phyloP scores from a whole-genome alignment of 495 filamentous ascomycete genomes.

The Penicillium subrubescens region DNA sequence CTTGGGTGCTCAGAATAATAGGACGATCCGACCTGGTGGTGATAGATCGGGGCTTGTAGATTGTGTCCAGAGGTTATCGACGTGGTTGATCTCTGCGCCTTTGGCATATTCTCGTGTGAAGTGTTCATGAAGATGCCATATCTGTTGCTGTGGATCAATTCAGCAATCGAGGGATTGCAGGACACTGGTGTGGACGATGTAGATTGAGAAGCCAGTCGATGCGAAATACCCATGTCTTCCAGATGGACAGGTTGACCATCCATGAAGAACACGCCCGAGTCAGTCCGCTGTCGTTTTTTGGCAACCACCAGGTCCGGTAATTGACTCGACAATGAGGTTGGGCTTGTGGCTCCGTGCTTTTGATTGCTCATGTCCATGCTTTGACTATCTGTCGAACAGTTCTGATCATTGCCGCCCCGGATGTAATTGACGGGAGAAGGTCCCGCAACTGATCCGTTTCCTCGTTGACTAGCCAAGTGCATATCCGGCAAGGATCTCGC shows the following conservation, averaged over 20 bases:
- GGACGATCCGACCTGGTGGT: slow-evolving; percentile 26
- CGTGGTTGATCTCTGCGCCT: slow-evolving; percentile 5
- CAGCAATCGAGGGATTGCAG: slow-evolving; percentile 26
- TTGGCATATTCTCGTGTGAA: slow-evolving; percentile 19
- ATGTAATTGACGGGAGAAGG: background rate
- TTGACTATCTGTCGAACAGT: slow-evolving; percentile 15
- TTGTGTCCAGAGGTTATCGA: slow-evolving; percentile 11
- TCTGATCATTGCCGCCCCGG: background rate
- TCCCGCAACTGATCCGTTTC: background rate
- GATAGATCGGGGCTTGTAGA: slow-evolving; percentile 10
- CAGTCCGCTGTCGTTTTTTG: slow-evolving; percentile 28
- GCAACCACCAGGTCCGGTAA: slow-evolving; percentile 26
- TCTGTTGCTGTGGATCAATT: slow-evolving; percentile 20
- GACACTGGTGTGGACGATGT: slow-evolving; percentile 29
- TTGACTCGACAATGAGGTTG: slow-evolving; percentile 24
- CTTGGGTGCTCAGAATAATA: slow-evolving; percentile 35
- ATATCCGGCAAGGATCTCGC: slow-evolving; percentile 19
- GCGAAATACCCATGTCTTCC: slow-evolving; percentile 38
- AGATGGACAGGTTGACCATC: slow-evolving; percentile 34
- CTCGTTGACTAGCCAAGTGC: background rate
- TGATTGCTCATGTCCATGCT: slow-evolving; percentile 14
- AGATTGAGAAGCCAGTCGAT: slow-evolving; percentile 29
- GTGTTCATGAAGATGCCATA: slow-evolving; percentile 16
- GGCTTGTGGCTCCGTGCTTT: slow-evolving; percentile 16
- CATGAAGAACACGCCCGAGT: slow-evolving; percentile 11